Evolutionary conservation across 306 rosid genomes (phyloP), one percentile per base, ranked within the genome.

Genomic region (Sesbania bispinosa): DNA sequence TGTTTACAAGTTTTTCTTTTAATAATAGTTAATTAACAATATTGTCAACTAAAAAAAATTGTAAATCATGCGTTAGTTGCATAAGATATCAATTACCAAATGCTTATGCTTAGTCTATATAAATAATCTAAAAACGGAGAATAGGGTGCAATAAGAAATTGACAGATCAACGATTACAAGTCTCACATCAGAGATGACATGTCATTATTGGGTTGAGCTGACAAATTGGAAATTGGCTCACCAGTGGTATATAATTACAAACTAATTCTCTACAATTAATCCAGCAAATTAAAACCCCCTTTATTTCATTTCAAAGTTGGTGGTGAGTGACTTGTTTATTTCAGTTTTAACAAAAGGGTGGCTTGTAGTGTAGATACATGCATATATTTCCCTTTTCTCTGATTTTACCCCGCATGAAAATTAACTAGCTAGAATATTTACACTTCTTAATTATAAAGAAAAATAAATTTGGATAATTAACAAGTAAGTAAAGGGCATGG

Each of bases 281-380:
- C 10, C 16, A 29, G 18, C 3, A 58, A 47, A 33, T 33, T 33
- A 59, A 60, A 30, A 42, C 76, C 53, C n/a, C n/a, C n/a, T n/a
- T n/a, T n/a, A n/a, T 63, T 64, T 70, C 27, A 63, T 70, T 46
- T 62, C 65, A 29, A 13, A 71, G 71, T 77, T 66, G 79, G 77
- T 79, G 74, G 69, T 35, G 72, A 42, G 66, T 76, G 51, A 46
- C 61, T 5, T 15, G 24, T 52, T 15, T 55, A 53, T 64, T 66
- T 14, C 27, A 45, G 50, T 45, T 65, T n/a, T 62, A 39, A 69
- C 42, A 54, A 43, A 33, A 10, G 38, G 29, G 18, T 73, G 42
- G 15, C 54, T 71, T 26, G 51, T 35, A 15, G 1, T 53, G 58
- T 16, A 46, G 47, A 59, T 46, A 45, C 10, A 46, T 53, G n/a